These are phyloP conservation scores for Mimosa pudica DNA, from an alignment of 306 rosid species.

Conservation along the genomic window DNA sequence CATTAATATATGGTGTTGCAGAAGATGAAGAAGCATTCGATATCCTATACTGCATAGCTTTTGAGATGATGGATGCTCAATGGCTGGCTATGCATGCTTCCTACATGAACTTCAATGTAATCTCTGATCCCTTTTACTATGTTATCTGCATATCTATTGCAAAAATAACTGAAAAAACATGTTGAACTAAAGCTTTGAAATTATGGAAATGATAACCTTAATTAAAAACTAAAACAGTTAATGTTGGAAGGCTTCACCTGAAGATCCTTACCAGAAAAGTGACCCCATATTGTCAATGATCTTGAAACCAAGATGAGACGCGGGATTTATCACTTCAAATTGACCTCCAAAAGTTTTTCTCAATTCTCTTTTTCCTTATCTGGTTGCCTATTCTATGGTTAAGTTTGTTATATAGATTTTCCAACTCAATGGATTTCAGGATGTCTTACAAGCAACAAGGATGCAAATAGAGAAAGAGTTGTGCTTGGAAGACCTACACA, in stretches of 20 bases:
- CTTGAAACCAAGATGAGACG: neutral
- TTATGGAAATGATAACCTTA: neutral
- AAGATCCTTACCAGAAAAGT: neutral
- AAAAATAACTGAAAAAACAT: neutral
- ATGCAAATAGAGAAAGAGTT: slow-evolving; percentile 87
- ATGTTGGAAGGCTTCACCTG: neutral
- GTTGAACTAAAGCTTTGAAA: neutral
- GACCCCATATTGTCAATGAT: no score
- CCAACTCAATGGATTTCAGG: slow-evolving; percentile 54
- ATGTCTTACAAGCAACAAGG: slow-evolving; percentile 77
- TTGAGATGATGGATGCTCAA: slow-evolving; percentile 95
- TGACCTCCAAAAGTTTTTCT: slow-evolving; percentile 8
- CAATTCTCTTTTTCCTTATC: neutral
- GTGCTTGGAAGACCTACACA: slow-evolving; percentile 73
- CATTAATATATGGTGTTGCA: slow-evolving; percentile 38
- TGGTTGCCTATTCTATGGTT: no score
- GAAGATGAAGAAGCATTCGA: slow-evolving; percentile 91
- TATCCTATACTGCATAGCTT: slow-evolving; percentile 77
- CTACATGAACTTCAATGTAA: slow-evolving; percentile 92
- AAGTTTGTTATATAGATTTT: neutral
- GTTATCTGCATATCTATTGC: neutral
- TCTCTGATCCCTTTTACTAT: slow-evolving; percentile 31
- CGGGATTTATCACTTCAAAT: neutral
- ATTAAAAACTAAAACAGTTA: neutral
- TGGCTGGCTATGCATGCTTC: slow-evolving; percentile 97